Percentiles rank a stretch among this genome's conserved stretches.
phyloP scores from a whole-genome alignment of 1,284 basidiomycete genomes.

The Ganoderma meredithae region DNA sequence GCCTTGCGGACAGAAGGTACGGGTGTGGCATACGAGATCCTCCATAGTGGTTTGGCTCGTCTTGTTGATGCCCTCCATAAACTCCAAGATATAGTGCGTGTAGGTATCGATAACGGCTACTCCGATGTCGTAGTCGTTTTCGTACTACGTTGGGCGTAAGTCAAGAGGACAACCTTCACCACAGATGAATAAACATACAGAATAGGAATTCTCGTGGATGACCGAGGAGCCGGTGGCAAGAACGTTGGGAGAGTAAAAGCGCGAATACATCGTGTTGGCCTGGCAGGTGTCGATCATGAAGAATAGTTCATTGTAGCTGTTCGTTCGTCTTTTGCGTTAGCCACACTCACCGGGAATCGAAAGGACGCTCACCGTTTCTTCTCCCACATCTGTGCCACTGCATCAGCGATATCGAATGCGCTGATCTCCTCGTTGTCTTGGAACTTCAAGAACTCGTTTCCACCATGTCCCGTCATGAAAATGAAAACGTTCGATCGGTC shows the following conservation, averaged over 20 bases:
- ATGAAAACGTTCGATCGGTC: slow-evolving; percentile 95
- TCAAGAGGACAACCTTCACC: neutral
- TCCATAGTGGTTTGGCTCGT: slow-evolving; percentile 84
- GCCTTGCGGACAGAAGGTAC: neutral
- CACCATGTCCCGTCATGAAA: slow-evolving; percentile 98
- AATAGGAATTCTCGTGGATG: slow-evolving; percentile 94
- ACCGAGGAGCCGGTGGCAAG: slow-evolving; percentile 91
- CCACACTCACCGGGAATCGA: neutral
- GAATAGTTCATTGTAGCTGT: slow-evolving; percentile 94
- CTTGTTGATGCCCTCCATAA: slow-evolving; percentile 93
- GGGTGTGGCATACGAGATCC: slow-evolving; percentile 73
- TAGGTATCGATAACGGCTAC: slow-evolving; percentile 96
- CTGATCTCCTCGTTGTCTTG: slow-evolving; percentile 99
- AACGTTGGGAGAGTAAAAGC: slow-evolving; percentile 96
- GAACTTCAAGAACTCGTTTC: slow-evolving; percentile 98
- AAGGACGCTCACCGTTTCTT: slow-evolving; percentile 77
- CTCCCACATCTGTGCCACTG: slow-evolving; percentile 98
- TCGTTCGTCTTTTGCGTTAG: neutral
- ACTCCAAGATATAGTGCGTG: slow-evolving; percentile 92
- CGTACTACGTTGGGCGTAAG: slow-evolving; percentile 62
- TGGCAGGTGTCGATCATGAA: slow-evolving; percentile 99
- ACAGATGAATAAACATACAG: slow-evolving; percentile 58
- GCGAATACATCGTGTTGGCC: slow-evolving; percentile 95
- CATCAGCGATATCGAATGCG: slow-evolving; percentile 95
- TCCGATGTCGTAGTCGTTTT: slow-evolving; percentile 93